A percentile compares a stretch with the other conserved stretches of the same genome.
Evolutionary conservation across 176 grass and related monocot species (phyloP).

Genomic region (Pontederia crassipes): DNA sequence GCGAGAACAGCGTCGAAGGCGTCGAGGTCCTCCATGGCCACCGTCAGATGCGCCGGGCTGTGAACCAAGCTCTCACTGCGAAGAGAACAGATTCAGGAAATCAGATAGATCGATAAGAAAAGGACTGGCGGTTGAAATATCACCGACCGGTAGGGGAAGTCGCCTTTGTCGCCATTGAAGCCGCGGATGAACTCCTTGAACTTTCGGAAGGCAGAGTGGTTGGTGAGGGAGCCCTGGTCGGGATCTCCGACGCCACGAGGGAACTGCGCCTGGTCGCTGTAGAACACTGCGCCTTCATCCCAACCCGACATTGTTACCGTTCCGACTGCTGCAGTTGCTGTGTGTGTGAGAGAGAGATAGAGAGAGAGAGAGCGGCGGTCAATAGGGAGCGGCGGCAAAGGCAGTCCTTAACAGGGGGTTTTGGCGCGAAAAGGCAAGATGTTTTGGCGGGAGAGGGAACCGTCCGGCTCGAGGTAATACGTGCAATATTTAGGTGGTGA

Average conservation of each 20-base stretch:
- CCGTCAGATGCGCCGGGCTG: constrained; percentile 70
- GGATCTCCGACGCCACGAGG: constrained; percentile 59
- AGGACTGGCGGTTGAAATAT: neutral
- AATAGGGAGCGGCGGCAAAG: neutral
- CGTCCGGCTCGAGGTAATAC: too few relatives aligned
- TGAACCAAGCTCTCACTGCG: constrained; percentile 83
- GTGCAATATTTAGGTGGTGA: too few relatives aligned
- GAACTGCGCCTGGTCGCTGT: constrained; percentile 97
- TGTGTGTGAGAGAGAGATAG: too few relatives aligned
- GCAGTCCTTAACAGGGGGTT: neutral
- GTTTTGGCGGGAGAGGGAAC: too few relatives aligned
- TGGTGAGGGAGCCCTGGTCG: constrained; percentile 43
- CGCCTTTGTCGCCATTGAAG: constrained; percentile 63
- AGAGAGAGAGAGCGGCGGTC: neutral
- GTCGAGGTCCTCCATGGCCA: constrained; percentile 87
- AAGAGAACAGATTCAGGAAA: neutral
- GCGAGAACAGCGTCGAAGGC: constrained; percentile 86
- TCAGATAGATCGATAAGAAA: neutral
- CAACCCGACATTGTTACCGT: constrained; percentile 62
- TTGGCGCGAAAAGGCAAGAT: constrained; percentile 53
- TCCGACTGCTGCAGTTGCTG: neutral
- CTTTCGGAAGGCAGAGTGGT: constrained; percentile 86
- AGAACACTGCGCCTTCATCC: constrained; percentile 98
- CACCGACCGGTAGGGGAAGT: constrained; percentile 78
- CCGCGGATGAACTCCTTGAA: constrained; percentile 98